Evolutionary conservation across 169 alveolate species (phyloP), one percentile per base, ranked within the genome.

Genomic region (Eimeria falciformis): DNA sequence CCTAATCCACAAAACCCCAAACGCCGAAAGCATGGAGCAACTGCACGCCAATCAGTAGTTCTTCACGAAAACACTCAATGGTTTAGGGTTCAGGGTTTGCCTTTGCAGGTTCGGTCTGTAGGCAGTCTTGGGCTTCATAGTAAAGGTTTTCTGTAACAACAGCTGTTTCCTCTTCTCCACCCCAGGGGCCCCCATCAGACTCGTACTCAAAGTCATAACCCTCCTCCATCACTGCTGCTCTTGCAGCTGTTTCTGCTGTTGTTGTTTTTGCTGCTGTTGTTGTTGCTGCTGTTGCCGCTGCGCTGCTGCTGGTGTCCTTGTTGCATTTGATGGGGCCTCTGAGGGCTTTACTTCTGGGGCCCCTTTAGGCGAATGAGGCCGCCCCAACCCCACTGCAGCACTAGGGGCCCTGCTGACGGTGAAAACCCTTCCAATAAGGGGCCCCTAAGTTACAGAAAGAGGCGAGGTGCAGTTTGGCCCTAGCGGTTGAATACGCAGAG

Each of bases 111-210:
- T 50, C 50, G 43, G 69, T 25, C 69, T 78, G 87, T 5, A 78
- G 47, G 43, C 87, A 78, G 87, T 78, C 87, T 27, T 78, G 87
- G 50, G 87, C 87, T 68, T 78, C 87, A 46, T 78, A 78, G 53
- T 78, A 78, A 27, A 78, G 87, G 69, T 78, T 78, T 47, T 78
- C 87, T 78, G 50, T 50, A 56, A 50, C 46, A 25, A 78, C 69
- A 25, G 87, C 56, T 14, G 71, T 45, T 25, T 78, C 87, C 71
- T 78, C 71, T 37, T 78, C 87, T n/a, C 69, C 69, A 25, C 71
- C 87, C 87, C 87, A 78, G 66, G 87, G 87, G 71, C 87, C 87
- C 87, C 87, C 87, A 37, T 78, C 69, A 0, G 87, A 78, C 69
- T 78, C 87, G 37, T 47, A 78, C 69, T 78, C 87, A 50, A 78